These are phyloP conservation scores for Suillus variegatus DNA, from an alignment of 768 basidiomycete genomes.

Conservation along the genomic window DNA sequence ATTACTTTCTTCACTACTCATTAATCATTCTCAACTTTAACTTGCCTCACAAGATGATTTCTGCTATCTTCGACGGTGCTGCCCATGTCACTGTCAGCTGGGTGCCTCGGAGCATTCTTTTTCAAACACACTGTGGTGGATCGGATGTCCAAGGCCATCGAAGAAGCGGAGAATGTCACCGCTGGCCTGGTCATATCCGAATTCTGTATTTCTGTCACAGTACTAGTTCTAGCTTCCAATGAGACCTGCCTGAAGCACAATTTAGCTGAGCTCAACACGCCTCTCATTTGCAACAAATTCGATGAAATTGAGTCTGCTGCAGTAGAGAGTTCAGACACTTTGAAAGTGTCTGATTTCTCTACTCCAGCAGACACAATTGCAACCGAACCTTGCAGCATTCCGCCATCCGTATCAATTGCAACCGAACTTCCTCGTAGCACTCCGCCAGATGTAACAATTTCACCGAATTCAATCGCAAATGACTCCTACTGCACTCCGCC, in stretches of 20 bases:
- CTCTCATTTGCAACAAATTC: not conserved
- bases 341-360: not conserved
- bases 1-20: not conserved
- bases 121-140: not conserved
- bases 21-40: not conserved
- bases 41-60: not conserved
- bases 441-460: not conserved
- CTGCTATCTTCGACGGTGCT: not conserved
- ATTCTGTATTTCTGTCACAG: not conserved
- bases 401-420: not conserved
- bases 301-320: too few relatives aligned
- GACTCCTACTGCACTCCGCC: not conserved
- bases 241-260: not conserved
- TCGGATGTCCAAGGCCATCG: not conserved
- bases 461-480: not conserved
- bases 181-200: not conserved
- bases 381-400: not conserved
- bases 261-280: not conserved
- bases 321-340: too few relatives aligned
- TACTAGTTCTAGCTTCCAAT: not conserved
- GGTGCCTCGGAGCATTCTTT: not conserved
- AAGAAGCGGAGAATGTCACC: not conserved
- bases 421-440: not conserved
- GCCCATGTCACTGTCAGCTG: not conserved
- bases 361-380: not conserved